phyloP scores from a whole-genome alignment of 2,329 filamentous ascomycete genomes.

The Akanthomyces uredinophilus region DNA sequence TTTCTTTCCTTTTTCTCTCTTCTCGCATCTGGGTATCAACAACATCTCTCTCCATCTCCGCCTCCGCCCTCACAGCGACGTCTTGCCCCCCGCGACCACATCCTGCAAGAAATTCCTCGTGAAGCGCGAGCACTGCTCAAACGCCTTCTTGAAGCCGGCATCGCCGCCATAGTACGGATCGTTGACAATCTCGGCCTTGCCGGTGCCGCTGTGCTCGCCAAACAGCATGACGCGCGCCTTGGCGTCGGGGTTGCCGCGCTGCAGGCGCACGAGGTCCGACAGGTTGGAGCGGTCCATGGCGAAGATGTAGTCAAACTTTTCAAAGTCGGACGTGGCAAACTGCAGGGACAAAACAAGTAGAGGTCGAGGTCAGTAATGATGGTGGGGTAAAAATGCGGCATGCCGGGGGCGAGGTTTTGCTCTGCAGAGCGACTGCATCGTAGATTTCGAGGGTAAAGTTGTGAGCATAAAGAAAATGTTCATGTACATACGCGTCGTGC shows the following conservation, averaged over 20 bases:
- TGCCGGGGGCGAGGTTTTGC: too few relatives aligned
- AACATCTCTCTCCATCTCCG: neutral
- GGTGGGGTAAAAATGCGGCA: too few relatives aligned
- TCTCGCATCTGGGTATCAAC: neutral
- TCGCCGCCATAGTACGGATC: conserved; percentile 92
- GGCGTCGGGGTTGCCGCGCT: conserved; percentile 50
- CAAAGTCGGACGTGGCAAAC: conserved; percentile 65
- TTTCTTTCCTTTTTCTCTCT: neutral
- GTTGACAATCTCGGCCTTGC: conserved; percentile 63
- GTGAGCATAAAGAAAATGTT: too few relatives aligned
- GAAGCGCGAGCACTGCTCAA: conserved; percentile 75
- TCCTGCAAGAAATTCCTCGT: conserved; percentile 68
- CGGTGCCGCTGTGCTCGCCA: conserved; percentile 70
- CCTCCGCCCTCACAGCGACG: neutral
- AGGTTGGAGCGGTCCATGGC: conserved; percentile 90
- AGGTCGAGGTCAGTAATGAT: neutral
- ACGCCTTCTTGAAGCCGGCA: conserved; percentile 80
- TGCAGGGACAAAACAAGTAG: conserved; percentile 24
- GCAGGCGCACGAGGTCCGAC: conserved; percentile 58
- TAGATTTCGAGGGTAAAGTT: too few relatives aligned
- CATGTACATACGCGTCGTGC: conserved; percentile 61
- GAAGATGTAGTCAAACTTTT: conserved; percentile 85
- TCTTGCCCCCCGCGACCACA: conserved; percentile 30
- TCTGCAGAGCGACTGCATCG: too few relatives aligned
- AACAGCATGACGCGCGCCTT: conserved; percentile 73